Base-by-base conservation (phyloP, 768 basidiomycete species). In the Hirschioporus abietinus region DNA sequence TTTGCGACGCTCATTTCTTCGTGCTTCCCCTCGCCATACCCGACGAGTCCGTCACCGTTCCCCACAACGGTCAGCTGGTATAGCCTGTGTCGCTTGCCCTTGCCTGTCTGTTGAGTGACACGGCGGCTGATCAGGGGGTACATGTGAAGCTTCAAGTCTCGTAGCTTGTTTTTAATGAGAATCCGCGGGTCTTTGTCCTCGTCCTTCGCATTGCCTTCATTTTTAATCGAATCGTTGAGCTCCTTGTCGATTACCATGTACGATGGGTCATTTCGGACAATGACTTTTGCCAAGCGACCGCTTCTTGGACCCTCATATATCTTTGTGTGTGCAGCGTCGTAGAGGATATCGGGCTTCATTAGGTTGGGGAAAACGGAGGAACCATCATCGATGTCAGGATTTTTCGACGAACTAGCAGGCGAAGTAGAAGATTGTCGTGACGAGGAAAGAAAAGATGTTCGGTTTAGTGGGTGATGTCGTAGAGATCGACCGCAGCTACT, bases 91-190 rank as follows among this genome's bases (percentile, higher is more conserved):
- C 91, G 90, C 74, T 94, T 96, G 17, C 97, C 97, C 78, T 98
- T 99, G 66, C 91, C 89, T 0, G 95, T 98, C 83, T 98, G 96
- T 68, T 93, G 90, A 4, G 86, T 87, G 71, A 96, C 89, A 58
- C 87, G 79, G 7, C 88, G 84, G 69, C 67, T 70, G 68, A 86
- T 67, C 66, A 84, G 76, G 0, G 79, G 69, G 68, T 80, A 82
- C 24, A 75, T 68, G 69, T 82, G 78, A 34, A 84, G 72, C 30
- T 73, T 72, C 42, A 52, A 52, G 42, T 52, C 42, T 52, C 42
- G 42, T 20, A 52, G 12, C 20, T 52, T 52, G 4, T 15, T 52
- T 15, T 52, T 52, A 6, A 52, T 52, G 42, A 52, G 42, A 52
- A 52, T 52, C 12, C 42, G 42, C 42, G 42, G 42, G 42, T 52